phyloP scores from a whole-genome alignment of 129 eudicot species.

The Calendula officinalis region DNA sequence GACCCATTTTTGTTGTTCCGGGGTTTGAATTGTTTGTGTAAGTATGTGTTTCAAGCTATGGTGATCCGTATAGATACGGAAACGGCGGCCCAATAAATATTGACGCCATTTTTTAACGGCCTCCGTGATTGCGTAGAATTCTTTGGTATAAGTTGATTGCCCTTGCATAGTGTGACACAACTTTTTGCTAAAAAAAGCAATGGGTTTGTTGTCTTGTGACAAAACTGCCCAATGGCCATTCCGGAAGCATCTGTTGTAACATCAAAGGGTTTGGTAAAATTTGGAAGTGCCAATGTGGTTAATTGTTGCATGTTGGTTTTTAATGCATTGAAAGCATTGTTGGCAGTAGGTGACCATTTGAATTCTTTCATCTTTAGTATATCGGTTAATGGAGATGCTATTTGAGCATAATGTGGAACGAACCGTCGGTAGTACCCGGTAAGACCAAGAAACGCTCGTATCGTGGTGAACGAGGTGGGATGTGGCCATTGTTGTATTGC shows the following conservation, averaged over 20 bases:
- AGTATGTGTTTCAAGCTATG: neutral
- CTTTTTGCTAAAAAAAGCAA: neutral
- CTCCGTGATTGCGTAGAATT: neutral
- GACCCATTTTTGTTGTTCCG: neutral
- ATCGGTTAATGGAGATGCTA: neutral
- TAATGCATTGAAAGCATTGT: neutral
- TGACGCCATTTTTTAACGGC: neutral
- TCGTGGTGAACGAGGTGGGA: neutral
- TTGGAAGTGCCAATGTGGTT: neutral
- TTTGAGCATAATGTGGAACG: neutral
- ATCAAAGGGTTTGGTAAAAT: neutral
- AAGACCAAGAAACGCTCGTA: neutral
- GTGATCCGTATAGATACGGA: neutral
- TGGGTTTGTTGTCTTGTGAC: neutral
- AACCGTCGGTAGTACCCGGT: neutral
- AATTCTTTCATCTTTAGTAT: neutral
- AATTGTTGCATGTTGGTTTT: neutral
- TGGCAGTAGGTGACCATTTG: neutral
- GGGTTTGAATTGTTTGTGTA: too few species aligned
- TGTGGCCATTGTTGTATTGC: neutral
- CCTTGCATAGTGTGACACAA: neutral
- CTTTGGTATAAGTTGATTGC: neutral
- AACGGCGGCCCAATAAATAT: neutral
- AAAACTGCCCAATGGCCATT: neutral
- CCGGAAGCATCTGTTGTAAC: neutral